A percentile compares a stretch with the other conserved stretches of the same genome.
Evolutionary conservation across 2,329 filamentous ascomycete species (phyloP).

Genomic region (Paraphoma chrysanthemicola): DNA sequence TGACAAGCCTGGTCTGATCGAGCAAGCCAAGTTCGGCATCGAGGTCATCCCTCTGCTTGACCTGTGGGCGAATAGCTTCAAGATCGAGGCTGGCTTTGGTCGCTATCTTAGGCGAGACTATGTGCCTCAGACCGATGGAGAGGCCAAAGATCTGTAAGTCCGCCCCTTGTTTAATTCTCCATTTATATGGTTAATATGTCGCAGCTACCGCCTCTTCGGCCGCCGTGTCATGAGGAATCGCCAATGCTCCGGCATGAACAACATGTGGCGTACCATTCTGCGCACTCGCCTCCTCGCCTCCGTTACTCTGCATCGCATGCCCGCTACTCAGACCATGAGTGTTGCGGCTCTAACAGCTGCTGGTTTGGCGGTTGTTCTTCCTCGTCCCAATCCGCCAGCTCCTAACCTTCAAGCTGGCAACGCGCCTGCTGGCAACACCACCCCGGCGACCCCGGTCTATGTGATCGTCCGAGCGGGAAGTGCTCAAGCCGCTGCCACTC

Average conservation of each 20-base stretch:
- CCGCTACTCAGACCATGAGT: background rate
- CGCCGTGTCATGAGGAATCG: conserved; percentile 27
- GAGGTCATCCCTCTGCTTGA: conserved; percentile 32
- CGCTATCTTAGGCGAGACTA: conserved; percentile 27
- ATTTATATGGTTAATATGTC: background rate
- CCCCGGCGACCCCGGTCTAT: too few relatives aligned
- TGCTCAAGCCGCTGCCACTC: background rate
- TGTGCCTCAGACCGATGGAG: conserved; percentile 28
- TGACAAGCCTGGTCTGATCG: conserved; percentile 13
- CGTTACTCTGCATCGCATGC: conserved; percentile 27
- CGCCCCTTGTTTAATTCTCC: too few relatives aligned
- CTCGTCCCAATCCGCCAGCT: too few relatives aligned
- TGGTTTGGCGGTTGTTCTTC: too few relatives aligned
- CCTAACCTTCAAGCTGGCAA: too few relatives aligned
- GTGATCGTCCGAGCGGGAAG: too few relatives aligned
- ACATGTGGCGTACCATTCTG: conserved; percentile 29
- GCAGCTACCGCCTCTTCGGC: conserved; percentile 40
- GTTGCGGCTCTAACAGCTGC: background rate
- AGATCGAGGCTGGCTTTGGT: conserved; percentile 39
- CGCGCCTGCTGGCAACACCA: too few relatives aligned
- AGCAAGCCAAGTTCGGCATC: conserved; percentile 20
- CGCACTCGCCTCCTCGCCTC: conserved; percentile 26
- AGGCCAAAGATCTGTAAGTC: conserved; percentile 41
- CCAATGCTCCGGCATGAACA: conserved; percentile 29
- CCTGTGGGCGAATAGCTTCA: conserved; percentile 37